Conservation (phyloP, 2,329 filamentous ascomycete species). For the Neoarthrinium moseri region DNA sequence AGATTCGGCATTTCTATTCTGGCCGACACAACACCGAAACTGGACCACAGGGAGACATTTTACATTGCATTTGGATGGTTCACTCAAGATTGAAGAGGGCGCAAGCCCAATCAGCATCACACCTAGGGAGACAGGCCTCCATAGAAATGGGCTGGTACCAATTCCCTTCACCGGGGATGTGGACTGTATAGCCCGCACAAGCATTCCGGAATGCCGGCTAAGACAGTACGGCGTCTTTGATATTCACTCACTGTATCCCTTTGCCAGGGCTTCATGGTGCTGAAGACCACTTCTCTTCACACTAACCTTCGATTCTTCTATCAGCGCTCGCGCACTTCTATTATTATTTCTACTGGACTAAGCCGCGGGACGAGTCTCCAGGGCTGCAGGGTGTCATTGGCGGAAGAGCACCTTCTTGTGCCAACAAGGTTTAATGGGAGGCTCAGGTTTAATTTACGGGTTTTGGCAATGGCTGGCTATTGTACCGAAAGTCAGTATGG, state of each 20-base stretch:
- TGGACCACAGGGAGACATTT: not conserved
- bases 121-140: conserved; percentile 10
- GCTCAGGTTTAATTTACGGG: not conserved
- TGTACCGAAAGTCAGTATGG: too few relatives aligned
- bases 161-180: not conserved
- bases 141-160: conserved; percentile 20
- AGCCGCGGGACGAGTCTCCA: not conserved
- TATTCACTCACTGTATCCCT: conserved; percentile 4
- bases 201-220: conserved; percentile 1
- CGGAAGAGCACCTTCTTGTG: too few relatives aligned
- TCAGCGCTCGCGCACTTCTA: not conserved
- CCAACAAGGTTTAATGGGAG: too few relatives aligned
- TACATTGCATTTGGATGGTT: not conserved
- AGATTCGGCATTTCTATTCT: not conserved
- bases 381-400: not conserved
- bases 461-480: conserved; percentile 15
- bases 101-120: conserved; percentile 19
- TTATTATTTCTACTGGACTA: not conserved
- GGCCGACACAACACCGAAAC: not conserved
- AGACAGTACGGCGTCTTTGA: conserved; percentile 20
- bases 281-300: not conserved
- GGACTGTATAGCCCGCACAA: conserved; percentile 3
- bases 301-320: not conserved
- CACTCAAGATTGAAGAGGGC: conserved; percentile 22
- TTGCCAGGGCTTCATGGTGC: not conserved